These are phyloP conservation scores for Bruguiera hainesii DNA, from an alignment of 441 rosid genomes.

Conservation along the genomic window DNA sequence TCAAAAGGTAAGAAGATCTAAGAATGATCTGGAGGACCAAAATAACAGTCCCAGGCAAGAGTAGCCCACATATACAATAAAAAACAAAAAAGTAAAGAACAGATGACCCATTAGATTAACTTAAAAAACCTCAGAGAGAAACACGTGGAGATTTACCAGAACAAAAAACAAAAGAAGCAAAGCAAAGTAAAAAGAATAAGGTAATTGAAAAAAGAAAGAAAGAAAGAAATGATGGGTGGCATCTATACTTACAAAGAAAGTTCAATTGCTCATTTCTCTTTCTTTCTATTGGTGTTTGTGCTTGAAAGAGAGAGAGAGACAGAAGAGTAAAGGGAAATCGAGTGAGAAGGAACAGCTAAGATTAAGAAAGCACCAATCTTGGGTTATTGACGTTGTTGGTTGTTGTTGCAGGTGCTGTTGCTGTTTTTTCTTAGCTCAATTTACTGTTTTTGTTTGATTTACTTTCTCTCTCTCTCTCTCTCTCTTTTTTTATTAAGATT, in stretches of 20 bases:
- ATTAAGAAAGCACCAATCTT: conserved; percentile 20
- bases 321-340: conserved; percentile 9
- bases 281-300: background rate
- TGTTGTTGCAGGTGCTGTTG: background rate
- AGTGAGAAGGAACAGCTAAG: background rate
- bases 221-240: background rate
- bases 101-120: conserved; percentile 11
- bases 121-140: background rate
- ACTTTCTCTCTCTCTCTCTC: conserved; percentile 7
- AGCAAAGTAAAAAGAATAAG: background rate
- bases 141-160: background rate
- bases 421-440: conserved; percentile 19
- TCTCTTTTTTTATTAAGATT: background rate
- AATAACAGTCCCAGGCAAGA: conserved; percentile 17
- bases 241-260: conserved; percentile 27
- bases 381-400: conserved; percentile 16
- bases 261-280: conserved; percentile 19
- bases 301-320: conserved; percentile 8
- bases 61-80: conserved; percentile 13
- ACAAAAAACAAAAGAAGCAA: background rate
- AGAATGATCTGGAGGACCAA: conserved; percentile 38
- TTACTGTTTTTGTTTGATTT: conserved; percentile 13
- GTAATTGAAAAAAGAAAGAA: background rate
- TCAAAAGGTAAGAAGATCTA: conserved; percentile 42
- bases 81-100: conserved; percentile 7